Conservation (phyloP, 805 yeast genomes). For the Scheffersomyces spartinae region DNA sequence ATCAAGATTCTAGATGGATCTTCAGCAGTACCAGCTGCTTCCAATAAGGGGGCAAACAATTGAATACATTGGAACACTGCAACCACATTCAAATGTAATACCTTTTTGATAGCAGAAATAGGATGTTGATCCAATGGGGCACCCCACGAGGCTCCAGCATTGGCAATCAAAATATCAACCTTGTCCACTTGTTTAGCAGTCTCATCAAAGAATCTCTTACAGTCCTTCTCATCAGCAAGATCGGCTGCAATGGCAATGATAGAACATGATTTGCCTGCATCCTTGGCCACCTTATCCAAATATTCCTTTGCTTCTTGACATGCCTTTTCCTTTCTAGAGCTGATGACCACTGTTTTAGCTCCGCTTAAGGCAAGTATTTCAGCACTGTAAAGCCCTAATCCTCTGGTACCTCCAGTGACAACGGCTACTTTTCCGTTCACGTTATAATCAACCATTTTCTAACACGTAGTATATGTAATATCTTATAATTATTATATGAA, state of each 20-base stretch:
- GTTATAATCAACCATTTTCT: slow-evolving; percentile 29
- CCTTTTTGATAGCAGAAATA: slow-evolving; percentile 48
- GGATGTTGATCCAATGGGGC: slow-evolving; percentile 51
- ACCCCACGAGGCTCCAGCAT: slow-evolving; percentile 79
- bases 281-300: slow-evolving; percentile 24
- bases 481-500: no score
- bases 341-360: slow-evolving; percentile 47
- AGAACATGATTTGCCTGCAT: slow-evolving; percentile 17
- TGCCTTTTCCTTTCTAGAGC: slow-evolving; percentile 53
- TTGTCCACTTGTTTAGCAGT: slow-evolving; percentile 27
- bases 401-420: slow-evolving; percentile 68
- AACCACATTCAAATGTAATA: slow-evolving; percentile 48
- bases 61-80: slow-evolving; percentile 63
- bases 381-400: slow-evolving; percentile 60
- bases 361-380: slow-evolving; percentile 53
- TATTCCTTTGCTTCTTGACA: slow-evolving; percentile 43
- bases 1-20: slow-evolving; percentile 58
- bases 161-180: slow-evolving; percentile 57
- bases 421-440: slow-evolving; percentile 55
- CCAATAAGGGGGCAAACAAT: slow-evolving; percentile 46
- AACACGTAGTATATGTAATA: no score
- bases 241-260: slow-evolving; percentile 44
- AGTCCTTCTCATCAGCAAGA: slow-evolving; percentile 38
- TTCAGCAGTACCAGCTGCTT: slow-evolving; percentile 34
- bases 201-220: slow-evolving; percentile 29